Base-by-base conservation (phyloP, 140 eudicot species). In the Oenanthe javanica region DNA sequence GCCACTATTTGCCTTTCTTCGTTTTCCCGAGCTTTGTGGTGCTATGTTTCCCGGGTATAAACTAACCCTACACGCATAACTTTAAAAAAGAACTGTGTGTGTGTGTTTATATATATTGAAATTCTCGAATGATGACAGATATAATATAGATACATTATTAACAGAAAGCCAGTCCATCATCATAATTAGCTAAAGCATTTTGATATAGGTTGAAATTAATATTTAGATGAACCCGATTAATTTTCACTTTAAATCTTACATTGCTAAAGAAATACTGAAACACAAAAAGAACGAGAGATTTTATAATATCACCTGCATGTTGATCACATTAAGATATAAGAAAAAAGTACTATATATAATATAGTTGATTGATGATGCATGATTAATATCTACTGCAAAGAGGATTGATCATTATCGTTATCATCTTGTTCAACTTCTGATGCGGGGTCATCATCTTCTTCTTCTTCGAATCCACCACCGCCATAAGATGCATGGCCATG, bases 401-500 rank as follows among this genome's bases (percentile, higher is more conserved):
- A 45, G 14, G 55, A 73, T 48, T 42, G 25, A 71, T 71, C 38
- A n/a, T 67, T 23, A 42, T 47, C 55, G 21, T 75, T 25, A 71
- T 71, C 78, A 75, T 87, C 86, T 78, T 85, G 86, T 69, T 87
- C 85, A 78, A 83, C 87, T 74, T 88, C 92, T 77, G 73, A 67
- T 4, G 61, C 38, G 0, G 79, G 54, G 4, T 64, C 40, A 67
- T 87, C 86, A 78, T 85, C 87, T 78, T 87, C 84, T 73, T 88
- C 92, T 72, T 86, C 88, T 81, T 88, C 92, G 73, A 88, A 31
- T 76, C 86, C 92, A 0, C 84, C 79, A 25, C 81, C 66, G 5
- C 88, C 88, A 79, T 59, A 84, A 50, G 87, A 88, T 13, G 85
- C 92, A 75, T 88, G 92, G 48, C 92, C 92, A 54, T 84, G 75